A percentile compares a stretch with the other conserved stretches of the same genome.
These are phyloP conservation scores for Bipolaris oryzae DNA, from an alignment of 2,329 filamentous ascomycete species.

Conservation along the genomic window DNA sequence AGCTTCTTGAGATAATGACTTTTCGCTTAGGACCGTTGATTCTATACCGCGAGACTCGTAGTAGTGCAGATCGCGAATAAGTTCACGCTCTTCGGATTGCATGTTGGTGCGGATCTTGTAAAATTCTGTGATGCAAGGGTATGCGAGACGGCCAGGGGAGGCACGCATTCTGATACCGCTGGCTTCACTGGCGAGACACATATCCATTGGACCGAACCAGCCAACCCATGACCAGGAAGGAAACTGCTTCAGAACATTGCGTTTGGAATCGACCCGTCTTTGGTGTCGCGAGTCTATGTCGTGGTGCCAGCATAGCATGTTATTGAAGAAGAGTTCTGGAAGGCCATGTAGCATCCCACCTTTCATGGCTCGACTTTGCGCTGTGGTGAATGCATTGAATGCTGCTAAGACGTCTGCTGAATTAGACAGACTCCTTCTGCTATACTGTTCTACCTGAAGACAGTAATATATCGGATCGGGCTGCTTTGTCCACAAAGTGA, in stretches of 20 bases:
- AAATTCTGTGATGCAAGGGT: neutral
- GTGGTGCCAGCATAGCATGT: neutral
- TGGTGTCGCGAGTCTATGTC: neutral
- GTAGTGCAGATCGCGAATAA: neutral
- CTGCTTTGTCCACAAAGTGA: neutral
- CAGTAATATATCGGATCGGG: neutral
- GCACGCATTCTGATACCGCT: neutral
- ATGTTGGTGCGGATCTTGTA: neutral
- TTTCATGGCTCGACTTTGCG: neutral
- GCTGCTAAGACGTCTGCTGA: neutral
- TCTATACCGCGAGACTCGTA: neutral
- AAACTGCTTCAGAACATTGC: neutral
- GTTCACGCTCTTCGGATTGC: neutral
- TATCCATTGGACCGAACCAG: neutral
- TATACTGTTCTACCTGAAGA: neutral
- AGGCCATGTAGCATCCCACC: neutral
- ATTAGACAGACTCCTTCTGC: neutral
- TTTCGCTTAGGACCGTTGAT: neutral
- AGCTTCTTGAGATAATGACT: neutral
- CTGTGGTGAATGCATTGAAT: neutral
- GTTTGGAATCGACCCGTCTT: neutral
- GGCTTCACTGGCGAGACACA: neutral
- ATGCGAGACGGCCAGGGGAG: neutral
- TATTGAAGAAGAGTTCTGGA: constrained; percentile 1
- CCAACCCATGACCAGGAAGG: neutral